Evolutionary conservation across 176 grass and related monocot species (phyloP).

Genomic region (Sorghum bicolor): DNA sequence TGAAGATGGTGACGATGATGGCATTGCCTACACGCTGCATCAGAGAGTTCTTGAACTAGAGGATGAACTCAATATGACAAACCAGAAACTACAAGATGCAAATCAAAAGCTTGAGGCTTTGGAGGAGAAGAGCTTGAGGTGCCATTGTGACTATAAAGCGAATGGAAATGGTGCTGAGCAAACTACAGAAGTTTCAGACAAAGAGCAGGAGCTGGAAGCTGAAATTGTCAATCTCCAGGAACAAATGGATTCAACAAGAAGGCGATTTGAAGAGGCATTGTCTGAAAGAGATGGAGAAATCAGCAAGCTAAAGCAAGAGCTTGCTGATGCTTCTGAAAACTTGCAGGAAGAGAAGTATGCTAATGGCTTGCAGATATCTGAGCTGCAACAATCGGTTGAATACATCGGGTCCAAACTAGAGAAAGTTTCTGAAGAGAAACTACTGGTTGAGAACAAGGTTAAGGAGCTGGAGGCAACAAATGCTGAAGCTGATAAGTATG

Average conservation of each 20-base stretch:
- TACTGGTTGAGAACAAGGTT: constrained; percentile 21
- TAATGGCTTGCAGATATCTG: not conserved
- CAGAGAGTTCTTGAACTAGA: constrained; percentile 58
- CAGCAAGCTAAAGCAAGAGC: constrained; percentile 29
- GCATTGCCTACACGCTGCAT: constrained; percentile 54
- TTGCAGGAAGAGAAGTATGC: constrained; percentile 14
- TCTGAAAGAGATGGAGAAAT: constrained; percentile 32
- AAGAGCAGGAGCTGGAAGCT: constrained; percentile 23
- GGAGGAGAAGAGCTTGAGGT: constrained; percentile 34
- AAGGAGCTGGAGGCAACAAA: constrained; percentile 34
- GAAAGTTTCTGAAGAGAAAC: constrained; percentile 36
- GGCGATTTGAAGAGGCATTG: constrained; percentile 11
- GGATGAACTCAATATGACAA: constrained; percentile 36
- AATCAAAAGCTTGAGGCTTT: constrained; percentile 39
- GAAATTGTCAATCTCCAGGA: constrained; percentile 30
- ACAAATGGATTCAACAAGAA: constrained; percentile 25
- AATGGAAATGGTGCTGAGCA: constrained; percentile 22
- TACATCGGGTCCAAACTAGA: constrained; percentile 21
- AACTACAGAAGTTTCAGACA: constrained; percentile 1
- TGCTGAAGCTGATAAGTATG: constrained; percentile 29
- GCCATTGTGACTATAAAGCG: constrained; percentile 26
- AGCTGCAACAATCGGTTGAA: constrained; percentile 29
- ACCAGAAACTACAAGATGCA: constrained; percentile 26
- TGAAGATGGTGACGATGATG: constrained; percentile 52
- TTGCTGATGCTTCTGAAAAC: constrained; percentile 28